Conservation (phyloP, 2,329 filamentous ascomycete species). For the Sporothrix luriei region DNA sequence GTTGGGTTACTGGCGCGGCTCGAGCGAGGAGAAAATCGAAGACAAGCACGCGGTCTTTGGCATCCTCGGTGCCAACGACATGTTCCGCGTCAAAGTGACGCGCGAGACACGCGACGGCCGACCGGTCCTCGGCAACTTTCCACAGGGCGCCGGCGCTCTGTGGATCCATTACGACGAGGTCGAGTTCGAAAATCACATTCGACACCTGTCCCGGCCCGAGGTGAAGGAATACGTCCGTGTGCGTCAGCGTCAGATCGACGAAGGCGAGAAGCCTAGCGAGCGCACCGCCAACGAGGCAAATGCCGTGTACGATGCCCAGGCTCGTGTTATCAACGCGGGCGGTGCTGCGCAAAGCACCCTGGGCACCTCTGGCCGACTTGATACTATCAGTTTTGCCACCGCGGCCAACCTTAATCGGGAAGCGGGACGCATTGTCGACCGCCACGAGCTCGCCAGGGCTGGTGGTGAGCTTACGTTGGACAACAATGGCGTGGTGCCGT, state of each 20-base stretch:
- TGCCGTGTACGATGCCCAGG: constrained; percentile 55
- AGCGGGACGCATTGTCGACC: constrained; percentile 14
- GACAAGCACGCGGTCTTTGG: constrained; percentile 66
- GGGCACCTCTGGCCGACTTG: constrained; percentile 34
- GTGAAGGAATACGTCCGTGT: constrained; percentile 67
- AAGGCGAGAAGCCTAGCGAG: constrained; percentile 54
- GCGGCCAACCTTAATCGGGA: constrained; percentile 33
- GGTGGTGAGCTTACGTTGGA: background rate
- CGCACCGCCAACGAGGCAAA: constrained; percentile 54
- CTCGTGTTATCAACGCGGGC: constrained; percentile 38
- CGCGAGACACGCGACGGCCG: constrained; percentile 63
- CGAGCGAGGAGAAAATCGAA: constrained; percentile 49
- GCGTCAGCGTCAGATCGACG: constrained; percentile 60
- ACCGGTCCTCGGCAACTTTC: constrained; percentile 62
- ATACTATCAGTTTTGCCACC: constrained; percentile 36
- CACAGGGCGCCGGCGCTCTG: constrained; percentile 59
- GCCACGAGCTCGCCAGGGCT: background rate
- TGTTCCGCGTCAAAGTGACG: constrained; percentile 65
- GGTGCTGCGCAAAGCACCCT: constrained; percentile 36
- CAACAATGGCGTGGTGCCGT: background rate
- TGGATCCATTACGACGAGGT: constrained; percentile 67
- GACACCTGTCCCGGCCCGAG: constrained; percentile 55
- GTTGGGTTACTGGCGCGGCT: constrained; percentile 62
- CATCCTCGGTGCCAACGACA: constrained; percentile 64
- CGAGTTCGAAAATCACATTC: constrained; percentile 59